A percentile compares a stretch with the other conserved stretches of the same genome.
Evolutionary conservation across 2,329 filamentous ascomycete genomes (phyloP).

Genomic region (Bisporella sp.): DNA sequence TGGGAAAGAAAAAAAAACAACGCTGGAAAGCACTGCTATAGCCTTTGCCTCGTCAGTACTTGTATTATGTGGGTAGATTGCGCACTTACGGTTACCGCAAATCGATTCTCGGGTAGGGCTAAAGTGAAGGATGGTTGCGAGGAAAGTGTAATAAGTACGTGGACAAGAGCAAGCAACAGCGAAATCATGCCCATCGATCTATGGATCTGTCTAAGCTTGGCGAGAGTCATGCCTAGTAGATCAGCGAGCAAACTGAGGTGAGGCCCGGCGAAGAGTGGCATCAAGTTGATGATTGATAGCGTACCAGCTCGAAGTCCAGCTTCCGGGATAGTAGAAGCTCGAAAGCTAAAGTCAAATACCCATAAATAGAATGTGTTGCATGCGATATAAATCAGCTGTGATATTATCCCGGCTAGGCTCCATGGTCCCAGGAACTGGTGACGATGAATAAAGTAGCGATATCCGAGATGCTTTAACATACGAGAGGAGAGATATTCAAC

Average conservation of each 20-base stretch:
- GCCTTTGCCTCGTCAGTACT: too few relatives aligned
- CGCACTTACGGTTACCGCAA: background rate
- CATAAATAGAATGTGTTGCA: conserved; percentile 8
- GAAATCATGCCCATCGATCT: conserved; percentile 13
- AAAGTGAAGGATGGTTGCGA: background rate
- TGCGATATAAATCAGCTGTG: conserved; percentile 10
- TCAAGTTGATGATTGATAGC: conserved; percentile 14
- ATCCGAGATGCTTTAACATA: too few relatives aligned
- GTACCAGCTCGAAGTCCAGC: conserved; percentile 23
- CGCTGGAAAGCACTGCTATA: too few relatives aligned
- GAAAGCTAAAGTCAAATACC: conserved; percentile 2
- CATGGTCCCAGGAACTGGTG: conserved; percentile 15
- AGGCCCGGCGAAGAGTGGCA: conserved; percentile 13
- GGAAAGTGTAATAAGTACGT: conserved; percentile 2
- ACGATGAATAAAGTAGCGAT: too few relatives aligned
- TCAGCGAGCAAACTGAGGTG: conserved; percentile 18
- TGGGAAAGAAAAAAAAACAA: conserved; percentile 7
- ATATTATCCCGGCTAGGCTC: conserved; percentile 13
- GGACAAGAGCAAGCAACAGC: conserved; percentile 11
- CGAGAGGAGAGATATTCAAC: too few relatives aligned
- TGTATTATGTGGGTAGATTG: too few relatives aligned
- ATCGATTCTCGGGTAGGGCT: background rate
- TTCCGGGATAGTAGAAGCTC: conserved; percentile 3
- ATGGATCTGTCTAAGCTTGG: conserved; percentile 12
- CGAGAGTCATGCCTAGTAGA: conserved; percentile 16